Percentiles rank a stretch among this genome's conserved stretches.
These are phyloP conservation scores for Anastatica hierochuntica DNA, from an alignment of 345 rosid species.

Conservation along the genomic window DNA sequence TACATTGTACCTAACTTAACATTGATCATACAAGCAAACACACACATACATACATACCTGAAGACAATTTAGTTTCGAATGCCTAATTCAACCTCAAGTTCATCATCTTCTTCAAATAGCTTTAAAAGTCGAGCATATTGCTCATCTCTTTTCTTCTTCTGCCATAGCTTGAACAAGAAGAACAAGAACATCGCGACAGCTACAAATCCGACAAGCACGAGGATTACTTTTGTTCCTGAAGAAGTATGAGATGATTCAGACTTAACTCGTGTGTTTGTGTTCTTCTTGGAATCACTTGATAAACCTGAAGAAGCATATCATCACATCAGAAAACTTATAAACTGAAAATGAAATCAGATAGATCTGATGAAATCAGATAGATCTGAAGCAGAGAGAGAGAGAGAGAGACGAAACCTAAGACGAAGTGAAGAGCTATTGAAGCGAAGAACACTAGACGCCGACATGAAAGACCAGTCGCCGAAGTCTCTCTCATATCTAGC, in stretches of 20 bases:
- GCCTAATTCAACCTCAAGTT: conserved; percentile 95
- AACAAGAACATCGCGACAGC: conserved; percentile 46
- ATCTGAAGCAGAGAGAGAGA: too few species aligned
- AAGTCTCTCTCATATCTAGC: conserved; percentile 31
- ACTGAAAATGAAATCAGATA: not conserved
- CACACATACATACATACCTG: too few species aligned
- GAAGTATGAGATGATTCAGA: conserved; percentile 30
- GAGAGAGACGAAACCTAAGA: conserved; percentile 52
- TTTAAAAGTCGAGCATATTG: conserved; percentile 90
- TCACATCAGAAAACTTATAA: not conserved
- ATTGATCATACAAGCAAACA: not conserved
- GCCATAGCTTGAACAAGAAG: conserved; percentile 79
- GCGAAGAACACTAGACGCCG: conserved; percentile 27
- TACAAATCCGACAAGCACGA: conserved; percentile 40
- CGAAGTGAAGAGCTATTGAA: conserved; percentile 35
- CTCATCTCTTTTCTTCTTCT: conserved; percentile 94
- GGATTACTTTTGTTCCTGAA: conserved; percentile 38
- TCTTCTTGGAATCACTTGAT: conserved; percentile 38
- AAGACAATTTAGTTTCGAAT: conserved; percentile 36
- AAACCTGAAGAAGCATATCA: conserved; percentile 36
- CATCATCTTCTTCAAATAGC: conserved; percentile 96
- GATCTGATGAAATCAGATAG: conserved; percentile 19
- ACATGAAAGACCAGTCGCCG: conserved; percentile 26
- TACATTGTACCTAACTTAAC: not conserved
- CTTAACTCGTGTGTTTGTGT: conserved; percentile 31